These are phyloP conservation scores for Termitomyces sp. DNA, from an alignment of 1,284 basidiomycete species.

Conservation along the genomic window DNA sequence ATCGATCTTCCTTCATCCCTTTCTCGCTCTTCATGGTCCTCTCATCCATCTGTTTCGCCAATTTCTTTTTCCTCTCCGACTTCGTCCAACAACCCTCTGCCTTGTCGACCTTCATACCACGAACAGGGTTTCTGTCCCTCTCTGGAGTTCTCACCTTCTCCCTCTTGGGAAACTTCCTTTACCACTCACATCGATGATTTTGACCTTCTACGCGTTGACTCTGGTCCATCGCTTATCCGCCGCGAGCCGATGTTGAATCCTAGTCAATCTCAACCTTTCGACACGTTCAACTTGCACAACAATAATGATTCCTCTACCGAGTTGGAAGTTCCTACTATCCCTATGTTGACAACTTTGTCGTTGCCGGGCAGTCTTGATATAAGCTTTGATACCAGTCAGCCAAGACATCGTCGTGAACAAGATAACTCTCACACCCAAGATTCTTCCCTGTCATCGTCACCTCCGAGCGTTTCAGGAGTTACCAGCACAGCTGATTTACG, in stretches of 20 bases:
- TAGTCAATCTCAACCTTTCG: conserved; percentile 3
- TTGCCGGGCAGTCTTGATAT: conserved; percentile 12
- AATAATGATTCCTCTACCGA: conserved; percentile 4
- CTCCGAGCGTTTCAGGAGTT: background rate
- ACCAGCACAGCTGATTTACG: conserved; percentile 1
- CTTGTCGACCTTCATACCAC: conserved; percentile 11
- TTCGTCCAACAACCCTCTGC: conserved; percentile 20
- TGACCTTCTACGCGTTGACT: background rate
- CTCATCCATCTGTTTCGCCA: conserved; percentile 21
- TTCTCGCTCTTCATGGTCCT: conserved; percentile 8
- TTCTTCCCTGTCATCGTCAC: conserved; percentile 10
- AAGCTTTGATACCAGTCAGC: conserved; percentile 7
- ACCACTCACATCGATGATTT: conserved; percentile 18
- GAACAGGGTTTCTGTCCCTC: conserved; percentile 15
- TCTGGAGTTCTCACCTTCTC: conserved; percentile 20
- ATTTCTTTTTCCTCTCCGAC: conserved; percentile 31
- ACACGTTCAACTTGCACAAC: conserved; percentile 1
- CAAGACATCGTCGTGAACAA: background rate
- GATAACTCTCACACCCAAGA: conserved; percentile 4
- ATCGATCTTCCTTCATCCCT: conserved; percentile 1
- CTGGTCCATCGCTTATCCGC: background rate
- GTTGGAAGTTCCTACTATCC: conserved; percentile 7
- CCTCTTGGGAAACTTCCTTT: conserved; percentile 27
- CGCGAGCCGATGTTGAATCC: conserved; percentile 6
- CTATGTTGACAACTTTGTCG: conserved; percentile 15